Evolutionary conservation across 257 asterid species (phyloP).

Genomic region (Marsdenia floribunda): DNA sequence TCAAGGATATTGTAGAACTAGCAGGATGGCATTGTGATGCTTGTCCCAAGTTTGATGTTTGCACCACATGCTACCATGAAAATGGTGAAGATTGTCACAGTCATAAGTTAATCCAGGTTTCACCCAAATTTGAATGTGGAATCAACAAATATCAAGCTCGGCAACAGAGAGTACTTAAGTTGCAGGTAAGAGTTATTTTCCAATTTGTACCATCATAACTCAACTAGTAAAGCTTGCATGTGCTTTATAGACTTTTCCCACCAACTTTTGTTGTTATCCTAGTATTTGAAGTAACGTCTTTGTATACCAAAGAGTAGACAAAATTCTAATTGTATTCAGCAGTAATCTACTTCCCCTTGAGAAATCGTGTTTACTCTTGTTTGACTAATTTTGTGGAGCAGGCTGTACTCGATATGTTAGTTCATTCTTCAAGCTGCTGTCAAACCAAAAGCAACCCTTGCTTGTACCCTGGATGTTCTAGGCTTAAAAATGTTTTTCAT

Average conservation of each 20-base stretch:
- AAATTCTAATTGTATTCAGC: not conserved
- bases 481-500: slow-evolving; percentile 27
- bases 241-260: not conserved
- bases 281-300: not conserved
- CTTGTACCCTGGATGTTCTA: slow-evolving; percentile 28
- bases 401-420: slow-evolving; percentile 26
- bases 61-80: slow-evolving; percentile 33
- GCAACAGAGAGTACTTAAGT: slow-evolving; percentile 16
- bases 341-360: not conserved
- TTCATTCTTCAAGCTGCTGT: slow-evolving; percentile 40
- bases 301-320: not conserved
- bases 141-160: slow-evolving; percentile 17
- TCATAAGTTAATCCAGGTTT: slow-evolving; percentile 24
- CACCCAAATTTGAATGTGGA: slow-evolving; percentile 8
- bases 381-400: slow-evolving; percentile 8
- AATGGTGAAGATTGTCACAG: slow-evolving; percentile 25
- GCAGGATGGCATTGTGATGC: slow-evolving; percentile 34
- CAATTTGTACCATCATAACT: not conserved
- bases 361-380: not conserved
- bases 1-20: slow-evolving; percentile 17
- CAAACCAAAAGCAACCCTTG: slow-evolving; percentile 31
- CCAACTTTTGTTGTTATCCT: not conserved
- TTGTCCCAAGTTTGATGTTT: slow-evolving; percentile 35
- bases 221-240: not conserved
- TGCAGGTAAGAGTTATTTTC: slow-evolving; percentile 14